These are phyloP conservation scores for Glycine soja DNA, from an alignment of 306 rosid genomes.

Conservation along the genomic window DNA sequence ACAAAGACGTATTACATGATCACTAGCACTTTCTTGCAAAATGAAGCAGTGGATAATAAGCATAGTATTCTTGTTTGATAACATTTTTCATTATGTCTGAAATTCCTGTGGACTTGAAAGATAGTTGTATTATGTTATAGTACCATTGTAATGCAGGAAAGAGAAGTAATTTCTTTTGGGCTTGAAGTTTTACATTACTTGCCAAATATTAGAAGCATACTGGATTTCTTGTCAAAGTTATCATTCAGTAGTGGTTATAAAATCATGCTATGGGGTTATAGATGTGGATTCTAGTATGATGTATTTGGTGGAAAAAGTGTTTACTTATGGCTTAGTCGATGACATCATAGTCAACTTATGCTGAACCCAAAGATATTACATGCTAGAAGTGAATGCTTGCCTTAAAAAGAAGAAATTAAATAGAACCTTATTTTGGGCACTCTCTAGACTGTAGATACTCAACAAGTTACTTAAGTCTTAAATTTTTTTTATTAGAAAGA, in stretches of 20 bases:
- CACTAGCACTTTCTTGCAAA: background rate
- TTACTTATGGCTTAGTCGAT: background rate
- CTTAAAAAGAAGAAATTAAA: background rate
- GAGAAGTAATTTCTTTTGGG: background rate
- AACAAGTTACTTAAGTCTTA: background rate
- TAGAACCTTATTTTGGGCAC: constrained; percentile 10
- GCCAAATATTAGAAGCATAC: constrained; percentile 3
- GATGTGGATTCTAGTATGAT: constrained; percentile 12
- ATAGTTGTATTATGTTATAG: constrained; percentile 6
- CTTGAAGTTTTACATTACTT: background rate
- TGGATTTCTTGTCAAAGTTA: constrained; percentile 18
- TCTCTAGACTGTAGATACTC: constrained; percentile 32
- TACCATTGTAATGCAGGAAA: constrained; percentile 14
- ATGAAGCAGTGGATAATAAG: constrained; percentile 10
- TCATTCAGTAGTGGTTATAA: constrained; percentile 10
- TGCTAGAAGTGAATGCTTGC: background rate
- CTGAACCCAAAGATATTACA: background rate
- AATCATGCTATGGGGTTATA: constrained; percentile 4
- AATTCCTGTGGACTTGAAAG: background rate
- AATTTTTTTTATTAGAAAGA: background rate
- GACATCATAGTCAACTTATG: background rate
- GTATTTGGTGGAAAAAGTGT: constrained; percentile 4
- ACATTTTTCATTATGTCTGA: constrained; percentile 7
- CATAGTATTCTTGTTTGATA: constrained; percentile 19
- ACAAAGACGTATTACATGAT: constrained; percentile 8